phyloP scores from a whole-genome alignment of 179 eudicot genomes.

The Carnegiea gigantea region DNA sequence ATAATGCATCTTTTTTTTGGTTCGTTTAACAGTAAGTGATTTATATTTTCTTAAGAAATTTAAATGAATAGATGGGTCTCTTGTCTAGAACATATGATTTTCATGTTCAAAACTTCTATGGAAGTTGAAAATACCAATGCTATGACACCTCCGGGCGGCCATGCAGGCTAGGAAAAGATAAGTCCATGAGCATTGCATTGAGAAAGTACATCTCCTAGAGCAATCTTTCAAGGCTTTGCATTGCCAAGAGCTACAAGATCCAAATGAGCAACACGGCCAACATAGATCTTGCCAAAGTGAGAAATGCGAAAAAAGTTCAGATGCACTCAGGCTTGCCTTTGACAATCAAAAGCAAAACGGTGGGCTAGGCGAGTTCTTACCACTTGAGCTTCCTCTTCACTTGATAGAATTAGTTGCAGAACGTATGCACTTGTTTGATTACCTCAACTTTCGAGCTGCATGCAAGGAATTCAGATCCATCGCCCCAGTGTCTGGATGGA shows the following conservation, averaged over 20 bases:
- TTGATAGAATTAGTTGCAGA: not conserved
- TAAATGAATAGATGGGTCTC: not conserved
- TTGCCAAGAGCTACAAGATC: not conserved
- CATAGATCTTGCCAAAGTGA: not conserved
- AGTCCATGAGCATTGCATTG: not conserved
- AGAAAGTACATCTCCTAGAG: not conserved
- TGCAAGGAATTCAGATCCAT: constrained; percentile 6
- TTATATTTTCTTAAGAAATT: not conserved
- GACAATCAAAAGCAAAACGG: not conserved
- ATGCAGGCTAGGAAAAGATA: not conserved
- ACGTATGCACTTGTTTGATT: constrained; percentile 15
- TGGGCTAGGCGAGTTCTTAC: no score
- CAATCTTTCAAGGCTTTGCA: not conserved
- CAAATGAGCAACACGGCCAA: not conserved
- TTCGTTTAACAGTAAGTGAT: not conserved
- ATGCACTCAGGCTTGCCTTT: not conserved
- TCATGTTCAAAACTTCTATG: not conserved
- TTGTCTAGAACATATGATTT: no score
- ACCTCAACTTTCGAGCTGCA: constrained; percentile 6
- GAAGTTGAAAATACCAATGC: no score
- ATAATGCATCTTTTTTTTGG: no score
- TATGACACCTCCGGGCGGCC: no score
- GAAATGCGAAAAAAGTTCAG: not conserved
- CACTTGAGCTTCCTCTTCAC: constrained; percentile 2
- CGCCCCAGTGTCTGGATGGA: not conserved